A percentile compares a stretch with the other conserved stretches of the same genome.
Conservation (phyloP, 208 protist species). For the Wallacemonas sp. region DNA sequence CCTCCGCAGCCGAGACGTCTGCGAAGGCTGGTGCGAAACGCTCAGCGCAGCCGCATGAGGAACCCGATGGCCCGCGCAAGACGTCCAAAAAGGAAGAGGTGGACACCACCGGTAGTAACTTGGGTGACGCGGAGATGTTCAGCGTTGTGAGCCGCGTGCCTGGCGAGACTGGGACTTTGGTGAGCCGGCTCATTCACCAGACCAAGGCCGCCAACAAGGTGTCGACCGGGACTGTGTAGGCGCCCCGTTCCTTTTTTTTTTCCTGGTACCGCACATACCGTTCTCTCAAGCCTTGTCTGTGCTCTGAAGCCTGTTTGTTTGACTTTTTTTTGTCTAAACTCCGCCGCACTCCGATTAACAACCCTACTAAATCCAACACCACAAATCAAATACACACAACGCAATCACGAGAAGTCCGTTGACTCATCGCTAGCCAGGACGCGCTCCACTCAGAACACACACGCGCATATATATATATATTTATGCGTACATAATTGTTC, state of each 20-base stretch:
- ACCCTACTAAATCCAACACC: not conserved
- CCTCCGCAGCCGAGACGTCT: slow-evolving; percentile 2
- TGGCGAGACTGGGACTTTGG: slow-evolving; percentile 30
- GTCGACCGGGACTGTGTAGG: not conserved
- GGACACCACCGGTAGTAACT: slow-evolving; percentile 10
- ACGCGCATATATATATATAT: too few relatives aligned
- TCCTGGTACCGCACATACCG: not conserved
- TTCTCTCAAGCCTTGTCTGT: too few relatives aligned
- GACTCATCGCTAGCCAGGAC: too few relatives aligned
- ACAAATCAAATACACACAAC: too few relatives aligned
- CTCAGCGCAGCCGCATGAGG: not conserved
- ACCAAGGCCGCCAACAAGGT: slow-evolving; percentile 5
- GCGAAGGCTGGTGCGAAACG: not conserved
- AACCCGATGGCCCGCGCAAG: slow-evolving; percentile 1
- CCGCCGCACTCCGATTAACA: not conserved
- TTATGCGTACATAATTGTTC: too few relatives aligned
- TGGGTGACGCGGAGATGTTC: slow-evolving; percentile 60
- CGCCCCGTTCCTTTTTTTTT: slow-evolving; percentile 2
- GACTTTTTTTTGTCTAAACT: too few relatives aligned
- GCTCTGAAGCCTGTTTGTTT: too few relatives aligned
- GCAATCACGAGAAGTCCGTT: too few relatives aligned
- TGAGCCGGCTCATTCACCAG: slow-evolving; percentile 30
- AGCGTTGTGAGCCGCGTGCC: slow-evolving; percentile 37
- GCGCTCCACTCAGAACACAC: too few relatives aligned
- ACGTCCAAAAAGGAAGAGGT: slow-evolving; percentile 9